These are phyloP conservation scores for Penicillium concentricum DNA, from an alignment of 2,329 filamentous ascomycete species.

Conservation along the genomic window DNA sequence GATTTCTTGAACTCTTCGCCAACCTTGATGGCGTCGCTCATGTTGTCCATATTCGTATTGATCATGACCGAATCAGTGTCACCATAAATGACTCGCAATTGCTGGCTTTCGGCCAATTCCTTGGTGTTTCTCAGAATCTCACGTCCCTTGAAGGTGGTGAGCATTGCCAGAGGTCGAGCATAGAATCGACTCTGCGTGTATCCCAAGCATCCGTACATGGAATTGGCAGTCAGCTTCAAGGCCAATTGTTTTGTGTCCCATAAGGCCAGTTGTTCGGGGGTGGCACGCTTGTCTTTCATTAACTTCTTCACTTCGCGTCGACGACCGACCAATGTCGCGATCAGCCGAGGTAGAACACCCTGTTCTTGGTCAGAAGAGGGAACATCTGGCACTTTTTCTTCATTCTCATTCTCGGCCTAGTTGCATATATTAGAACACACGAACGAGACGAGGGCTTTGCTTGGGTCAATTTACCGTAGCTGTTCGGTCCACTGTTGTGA, in stretches of 20 bases:
- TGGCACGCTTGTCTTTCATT: conserved; percentile 92
- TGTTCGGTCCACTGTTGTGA: conserved; percentile 87
- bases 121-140: conserved; percentile 97
- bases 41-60: conserved; percentile 94
- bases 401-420: conserved; percentile 63
- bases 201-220: conserved; percentile 98
- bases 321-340: conserved; percentile 84
- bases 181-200: conserved; percentile 98
- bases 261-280: conserved; percentile 79
- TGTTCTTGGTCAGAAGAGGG: conserved; percentile 69
- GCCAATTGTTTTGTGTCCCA: conserved; percentile 99
- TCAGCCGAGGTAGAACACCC: conserved; percentile 85
- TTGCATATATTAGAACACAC: conserved; percentile 15
- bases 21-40: conserved; percentile 84
- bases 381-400: conserved; percentile 86
- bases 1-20: conserved; percentile 92
- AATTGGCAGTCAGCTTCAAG: conserved; percentile 95
- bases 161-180: conserved; percentile 86
- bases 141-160: conserved; percentile 95
- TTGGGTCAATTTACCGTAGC: conserved; percentile 57
- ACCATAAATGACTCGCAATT: conserved; percentile 94
- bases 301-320: conserved; percentile 90
- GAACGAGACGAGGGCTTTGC: not conserved
- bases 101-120: conserved; percentile 85
- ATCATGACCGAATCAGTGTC: conserved; percentile 99